Conservation (phyloP, 805 yeast species). For the Pichia heedii region DNA sequence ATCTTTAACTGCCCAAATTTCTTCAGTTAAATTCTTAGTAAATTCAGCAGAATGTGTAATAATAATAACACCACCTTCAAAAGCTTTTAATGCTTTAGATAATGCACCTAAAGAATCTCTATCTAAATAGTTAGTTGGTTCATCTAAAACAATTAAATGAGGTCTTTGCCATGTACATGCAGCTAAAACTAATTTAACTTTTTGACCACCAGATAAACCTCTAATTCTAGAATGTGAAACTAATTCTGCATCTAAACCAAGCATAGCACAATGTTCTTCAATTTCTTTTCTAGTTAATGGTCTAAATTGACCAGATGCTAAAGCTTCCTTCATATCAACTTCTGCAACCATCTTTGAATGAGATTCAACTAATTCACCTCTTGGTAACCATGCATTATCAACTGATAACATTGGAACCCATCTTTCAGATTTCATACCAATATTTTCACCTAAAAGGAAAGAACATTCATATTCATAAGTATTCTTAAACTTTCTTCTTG, state of each 20-base stretch:
- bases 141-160: conserved; percentile 97
- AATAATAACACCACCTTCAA: conserved; percentile 99
- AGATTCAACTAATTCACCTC: conserved; percentile 95
- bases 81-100: conserved; percentile 96
- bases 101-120: conserved; percentile 99
- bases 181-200: conserved; percentile 98
- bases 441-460: conserved; percentile 95
- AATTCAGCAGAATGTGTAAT: conserved; percentile 99
- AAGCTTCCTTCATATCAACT: conserved; percentile 99
- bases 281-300: conserved; percentile 99
- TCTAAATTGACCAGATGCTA: conserved; percentile 99
- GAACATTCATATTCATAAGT: conserved; percentile 99
- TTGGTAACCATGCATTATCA: conserved; percentile 99
- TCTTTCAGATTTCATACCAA: conserved; percentile 98
- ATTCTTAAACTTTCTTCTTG: conserved; percentile 99
- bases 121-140: conserved; percentile 99
- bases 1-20: conserved; percentile 99
- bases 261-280: conserved; percentile 96
- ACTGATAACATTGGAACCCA: conserved; percentile 99
- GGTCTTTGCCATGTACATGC: conserved; percentile 99
- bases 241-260: conserved; percentile 98
- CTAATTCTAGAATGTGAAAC: conserved; percentile 99
- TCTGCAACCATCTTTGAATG: conserved; percentile 99
- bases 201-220: conserved; percentile 99
- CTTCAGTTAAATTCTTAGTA: conserved; percentile 98